Conservation (phyloP, 306 rosid genomes). For the Cicer arietinum region DNA sequence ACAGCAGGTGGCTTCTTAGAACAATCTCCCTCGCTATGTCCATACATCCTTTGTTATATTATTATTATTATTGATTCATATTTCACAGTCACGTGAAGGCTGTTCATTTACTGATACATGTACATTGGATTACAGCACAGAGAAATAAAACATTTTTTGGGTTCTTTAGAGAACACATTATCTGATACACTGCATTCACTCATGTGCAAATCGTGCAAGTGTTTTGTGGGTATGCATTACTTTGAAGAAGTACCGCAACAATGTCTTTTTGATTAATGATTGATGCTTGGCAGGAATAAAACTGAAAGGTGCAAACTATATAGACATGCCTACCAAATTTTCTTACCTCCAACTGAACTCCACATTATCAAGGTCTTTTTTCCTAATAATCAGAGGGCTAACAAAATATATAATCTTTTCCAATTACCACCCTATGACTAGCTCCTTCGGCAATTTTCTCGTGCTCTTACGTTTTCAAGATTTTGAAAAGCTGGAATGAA, state of each 20-base stretch:
- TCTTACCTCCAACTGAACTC: too few species aligned
- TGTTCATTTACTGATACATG: slow-evolving; percentile 43
- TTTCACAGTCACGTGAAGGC: slow-evolving; percentile 39
- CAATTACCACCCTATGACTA: too few species aligned
- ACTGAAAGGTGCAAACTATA: background rate
- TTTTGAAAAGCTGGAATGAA: slow-evolving; percentile 17
- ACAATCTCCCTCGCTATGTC: slow-evolving; percentile 23
- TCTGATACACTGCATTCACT: slow-evolving; percentile 18
- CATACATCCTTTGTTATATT: slow-evolving; percentile 41
- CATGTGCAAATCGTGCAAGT: slow-evolving; percentile 15
- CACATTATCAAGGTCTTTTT: too few species aligned
- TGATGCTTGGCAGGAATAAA: slow-evolving; percentile 23
- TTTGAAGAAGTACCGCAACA: too few species aligned
- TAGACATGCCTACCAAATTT: too few species aligned
- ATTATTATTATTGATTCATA: slow-evolving; percentile 31
- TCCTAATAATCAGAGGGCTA: too few species aligned
- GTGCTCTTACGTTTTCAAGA: background rate
- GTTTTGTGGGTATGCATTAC: slow-evolving; percentile 8
- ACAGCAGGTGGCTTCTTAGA: slow-evolving; percentile 66
- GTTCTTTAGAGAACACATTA: slow-evolving; percentile 33
- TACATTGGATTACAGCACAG: slow-evolving; percentile 47
- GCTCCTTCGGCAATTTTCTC: too few species aligned
- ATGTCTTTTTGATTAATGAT: background rate
- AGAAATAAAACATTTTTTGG: slow-evolving; percentile 37
- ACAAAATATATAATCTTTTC: too few species aligned